phyloP scores from a whole-genome alignment of 495 filamentous ascomycete species.

The Penicillium atrosanguineum region DNA sequence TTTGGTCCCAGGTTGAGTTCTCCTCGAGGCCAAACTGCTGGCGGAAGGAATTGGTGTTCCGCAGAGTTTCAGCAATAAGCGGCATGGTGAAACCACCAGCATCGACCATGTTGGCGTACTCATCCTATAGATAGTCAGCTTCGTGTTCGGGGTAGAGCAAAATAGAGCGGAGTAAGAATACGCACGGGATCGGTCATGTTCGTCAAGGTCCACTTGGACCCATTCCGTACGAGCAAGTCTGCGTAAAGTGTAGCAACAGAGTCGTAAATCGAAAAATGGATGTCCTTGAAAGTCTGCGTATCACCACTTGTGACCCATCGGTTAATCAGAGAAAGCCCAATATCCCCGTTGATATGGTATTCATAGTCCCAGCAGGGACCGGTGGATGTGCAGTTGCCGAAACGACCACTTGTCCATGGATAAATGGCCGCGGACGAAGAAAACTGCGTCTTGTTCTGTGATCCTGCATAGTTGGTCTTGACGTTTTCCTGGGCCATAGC shows the following conservation, averaged over 20 bases:
- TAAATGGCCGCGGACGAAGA: conserved; percentile 53
- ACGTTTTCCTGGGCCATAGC: conserved; percentile 52
- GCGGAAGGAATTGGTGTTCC: conserved; percentile 55
- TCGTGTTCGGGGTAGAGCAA: not conserved
- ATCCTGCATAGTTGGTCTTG: conserved; percentile 42
- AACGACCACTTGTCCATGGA: conserved; percentile 63
- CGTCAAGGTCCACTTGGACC: conserved; percentile 47
- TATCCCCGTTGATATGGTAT: conserved; percentile 69
- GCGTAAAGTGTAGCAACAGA: conserved; percentile 56
- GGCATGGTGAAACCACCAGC: conserved; percentile 75
- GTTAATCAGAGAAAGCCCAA: conserved; percentile 61
- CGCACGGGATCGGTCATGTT: conserved; percentile 76
- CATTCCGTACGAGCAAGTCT: conserved; percentile 54
- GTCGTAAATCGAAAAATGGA: conserved; percentile 58
- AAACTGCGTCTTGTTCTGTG: conserved; percentile 53
- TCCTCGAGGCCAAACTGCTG: conserved; percentile 50
- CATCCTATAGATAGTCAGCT: conserved; percentile 44
- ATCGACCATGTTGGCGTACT: conserved; percentile 70
- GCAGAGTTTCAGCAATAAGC: conserved; percentile 57
- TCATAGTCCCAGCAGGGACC: conserved; percentile 64
- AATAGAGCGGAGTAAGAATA: not conserved
- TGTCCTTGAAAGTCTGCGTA: conserved; percentile 48
- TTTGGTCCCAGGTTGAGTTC: conserved; percentile 52
- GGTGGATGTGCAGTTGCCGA: conserved; percentile 63
- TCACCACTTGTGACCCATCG: conserved; percentile 62